Evolutionary conservation across 2,329 filamentous ascomycete species (phyloP).

Genomic region (Mollisiaceae sp.): DNA sequence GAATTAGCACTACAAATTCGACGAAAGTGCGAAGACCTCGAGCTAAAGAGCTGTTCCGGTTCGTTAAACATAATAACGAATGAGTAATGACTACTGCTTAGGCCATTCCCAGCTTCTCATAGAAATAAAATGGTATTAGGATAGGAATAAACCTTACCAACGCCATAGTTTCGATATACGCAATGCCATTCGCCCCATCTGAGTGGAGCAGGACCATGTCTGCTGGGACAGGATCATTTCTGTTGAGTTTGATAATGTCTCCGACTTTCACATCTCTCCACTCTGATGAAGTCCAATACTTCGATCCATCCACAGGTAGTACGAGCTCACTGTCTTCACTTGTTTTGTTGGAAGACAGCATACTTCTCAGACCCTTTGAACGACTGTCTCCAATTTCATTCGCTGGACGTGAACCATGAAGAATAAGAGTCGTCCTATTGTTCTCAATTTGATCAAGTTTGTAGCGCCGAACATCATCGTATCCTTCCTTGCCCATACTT

Average conservation of each 20-base stretch:
- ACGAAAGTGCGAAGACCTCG: no score
- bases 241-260: constrained; percentile 69
- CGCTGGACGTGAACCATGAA: constrained; percentile 30
- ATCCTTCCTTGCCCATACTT: constrained; percentile 92
- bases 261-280: constrained; percentile 75
- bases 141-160: no score
- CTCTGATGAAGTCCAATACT: constrained; percentile 56
- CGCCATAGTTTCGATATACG: constrained; percentile 86
- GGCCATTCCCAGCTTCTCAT: no score
- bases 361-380: background rate
- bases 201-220: constrained; percentile 82
- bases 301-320: constrained; percentile 18
- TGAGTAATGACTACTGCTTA: no score
- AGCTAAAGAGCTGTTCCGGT: no score
- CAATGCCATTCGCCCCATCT: constrained; percentile 76
- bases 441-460: constrained; percentile 87
- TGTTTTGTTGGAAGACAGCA: constrained; percentile 2
- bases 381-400: background rate
- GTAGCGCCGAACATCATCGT: constrained; percentile 86
- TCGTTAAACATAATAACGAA: no score
- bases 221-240: constrained; percentile 82
- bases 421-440: constrained; percentile 58
- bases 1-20: no score
- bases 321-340: constrained; percentile 13
- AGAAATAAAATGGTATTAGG: no score